Evolutionary conservation across 2,329 filamentous ascomycete species (phyloP), one percentile per base, ranked within the genome.

Genomic region (Amylocarpus encephaloides): DNA sequence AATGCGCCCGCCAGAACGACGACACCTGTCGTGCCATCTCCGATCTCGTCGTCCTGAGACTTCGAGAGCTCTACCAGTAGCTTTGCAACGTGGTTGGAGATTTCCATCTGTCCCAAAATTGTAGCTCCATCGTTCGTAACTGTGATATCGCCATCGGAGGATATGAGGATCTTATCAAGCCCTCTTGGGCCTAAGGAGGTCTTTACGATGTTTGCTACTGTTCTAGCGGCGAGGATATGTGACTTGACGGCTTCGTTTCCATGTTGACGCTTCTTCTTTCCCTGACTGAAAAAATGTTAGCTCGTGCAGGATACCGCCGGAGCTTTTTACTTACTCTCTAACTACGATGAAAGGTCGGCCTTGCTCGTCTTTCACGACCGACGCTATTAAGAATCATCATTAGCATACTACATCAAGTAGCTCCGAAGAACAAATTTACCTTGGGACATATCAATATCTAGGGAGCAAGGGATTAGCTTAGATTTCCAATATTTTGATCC

Each of bases 111-210:
- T 64, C 88, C 85, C 61, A 98, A 77, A 64, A 98, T 98, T 41
- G 93, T 98, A 49, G 94, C 94, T 65, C 93, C 93, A 73, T 98
- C 93, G 75, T 98, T 98, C 61, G 93, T 98, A 56, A 98, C 90
- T 55, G 93, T 98, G 70, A 98, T 98, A 72, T 98, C 93, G 69
- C 93, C 93, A 69, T 98, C 93, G 55, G 93, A 88, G 46, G 93
- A 98, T 64, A 98, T 98, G 63, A 98, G 81, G 67, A 98, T 98
- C 77, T 98, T 98, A 77, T 98, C 93, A 66, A 98, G 83, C 57
- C 93, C 93, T 62, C 93, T 86, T 48, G 93, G 93, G 45, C 93
- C 93, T 63, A 98, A 79, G 59, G 94, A 98, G 54, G 89, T 93
- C 78, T 95, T 96, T 72, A 98, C 89, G 63, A 98, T 93, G 73